Conservation (phyloP, 192 early-diverging fungal species). For the Rhizophlyctis rosea region DNA sequence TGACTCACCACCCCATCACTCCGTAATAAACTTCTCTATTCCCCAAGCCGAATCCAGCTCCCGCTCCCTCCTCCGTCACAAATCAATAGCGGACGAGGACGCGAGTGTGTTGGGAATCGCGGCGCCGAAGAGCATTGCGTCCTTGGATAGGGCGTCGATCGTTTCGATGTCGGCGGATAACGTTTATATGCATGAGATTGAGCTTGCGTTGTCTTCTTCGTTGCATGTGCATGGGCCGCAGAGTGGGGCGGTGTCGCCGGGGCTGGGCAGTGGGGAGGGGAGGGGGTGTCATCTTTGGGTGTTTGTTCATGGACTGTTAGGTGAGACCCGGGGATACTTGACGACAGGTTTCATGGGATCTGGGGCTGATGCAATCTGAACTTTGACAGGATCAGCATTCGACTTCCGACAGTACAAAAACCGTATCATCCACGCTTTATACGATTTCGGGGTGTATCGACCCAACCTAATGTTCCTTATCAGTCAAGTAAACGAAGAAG, state of each 20-base stretch:
- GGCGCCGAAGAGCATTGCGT: constrained; percentile 1
- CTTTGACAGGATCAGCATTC: constrained; percentile 12
- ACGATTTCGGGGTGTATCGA: neutral
- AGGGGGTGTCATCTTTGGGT: constrained; percentile 27
- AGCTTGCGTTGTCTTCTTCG: neutral
- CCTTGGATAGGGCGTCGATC: neutral
- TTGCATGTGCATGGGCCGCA: neutral
- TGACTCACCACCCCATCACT: neutral
- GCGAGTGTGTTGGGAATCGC: constrained; percentile 6
- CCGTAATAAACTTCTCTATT: too few species aligned
- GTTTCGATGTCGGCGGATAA: too few species aligned
- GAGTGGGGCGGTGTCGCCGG: neutral
- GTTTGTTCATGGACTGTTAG: constrained; percentile 33
- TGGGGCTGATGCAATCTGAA: neutral
- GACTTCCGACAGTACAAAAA: constrained; percentile 32
- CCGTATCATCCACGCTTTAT: constrained; percentile 2
- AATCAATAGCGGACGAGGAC: neutral
- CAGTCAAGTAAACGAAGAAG: constrained; percentile 18
- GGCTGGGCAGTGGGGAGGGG: neutral
- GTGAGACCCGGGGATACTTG: neutral
- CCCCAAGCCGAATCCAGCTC: neutral
- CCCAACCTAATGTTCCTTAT: constrained; percentile 11
- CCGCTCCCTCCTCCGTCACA: neutral
- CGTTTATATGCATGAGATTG: constrained; percentile 3
- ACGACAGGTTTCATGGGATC: neutral